Conservation (phyloP, 108 stramenopile genomes). For the Nitzschia sp. region DNA sequence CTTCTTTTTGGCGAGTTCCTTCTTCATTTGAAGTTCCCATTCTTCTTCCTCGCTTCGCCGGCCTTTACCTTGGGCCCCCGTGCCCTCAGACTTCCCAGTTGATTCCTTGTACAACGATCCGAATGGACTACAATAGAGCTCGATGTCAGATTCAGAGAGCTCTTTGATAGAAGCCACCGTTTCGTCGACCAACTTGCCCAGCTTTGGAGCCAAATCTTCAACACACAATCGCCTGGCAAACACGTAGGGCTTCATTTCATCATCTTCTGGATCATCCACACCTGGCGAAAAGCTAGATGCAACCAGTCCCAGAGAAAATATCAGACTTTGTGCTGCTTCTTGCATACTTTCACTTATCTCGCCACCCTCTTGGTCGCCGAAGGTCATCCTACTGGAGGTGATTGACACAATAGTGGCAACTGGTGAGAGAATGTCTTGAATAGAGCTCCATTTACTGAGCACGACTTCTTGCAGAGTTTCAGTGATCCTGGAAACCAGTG, state of each 20-base stretch:
- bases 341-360: slow-evolving; percentile 54
- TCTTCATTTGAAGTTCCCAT: slow-evolving; percentile 86
- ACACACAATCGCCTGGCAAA: slow-evolving; percentile 46
- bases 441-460: neutral
- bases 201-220: slow-evolving; percentile 25
- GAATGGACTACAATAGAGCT: slow-evolving; percentile 21
- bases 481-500: slow-evolving; percentile 26
- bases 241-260: slow-evolving; percentile 47
- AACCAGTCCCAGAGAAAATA: slow-evolving; percentile 57
- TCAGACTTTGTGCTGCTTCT: slow-evolving; percentile 52
- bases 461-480: slow-evolving; percentile 9
- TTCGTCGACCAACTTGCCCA: slow-evolving; percentile 7
- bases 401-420: slow-evolving; percentile 22
- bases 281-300: slow-evolving; percentile 53
- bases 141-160: slow-evolving; percentile 23
- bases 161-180: slow-evolving; percentile 18
- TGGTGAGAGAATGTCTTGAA: slow-evolving; percentile 18
- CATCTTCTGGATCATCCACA: slow-evolving; percentile 56
- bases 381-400: neutral
- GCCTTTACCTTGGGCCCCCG: slow-evolving; percentile 32
- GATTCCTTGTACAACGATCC: slow-evolving; percentile 25
- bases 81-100: slow-evolving; percentile 5
- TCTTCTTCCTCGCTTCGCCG: slow-evolving; percentile 75
- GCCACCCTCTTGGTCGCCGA: slow-evolving; percentile 6
- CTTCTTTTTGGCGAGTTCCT: slow-evolving; percentile 75